These are phyloP conservation scores for Arthrinium phaeospermum DNA, from an alignment of 2,329 filamentous ascomycete genomes.

Conservation along the genomic window DNA sequence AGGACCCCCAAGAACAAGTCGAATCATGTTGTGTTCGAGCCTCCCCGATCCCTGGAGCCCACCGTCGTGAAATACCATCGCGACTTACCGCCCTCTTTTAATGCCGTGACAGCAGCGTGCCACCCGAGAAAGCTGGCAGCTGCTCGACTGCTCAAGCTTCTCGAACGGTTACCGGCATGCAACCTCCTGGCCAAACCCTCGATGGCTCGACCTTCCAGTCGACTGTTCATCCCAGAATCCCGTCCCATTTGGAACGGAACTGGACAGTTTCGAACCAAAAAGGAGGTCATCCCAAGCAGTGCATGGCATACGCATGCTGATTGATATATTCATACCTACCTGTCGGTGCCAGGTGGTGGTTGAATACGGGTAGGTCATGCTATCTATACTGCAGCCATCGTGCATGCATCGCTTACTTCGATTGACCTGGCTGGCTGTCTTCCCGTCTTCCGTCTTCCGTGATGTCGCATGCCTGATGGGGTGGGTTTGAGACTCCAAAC, in stretches of 20 bases:
- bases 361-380: too few species aligned
- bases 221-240: neutral
- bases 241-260: neutral
- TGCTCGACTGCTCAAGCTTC: neutral
- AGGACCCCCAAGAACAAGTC: neutral
- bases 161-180: conserved; percentile 6
- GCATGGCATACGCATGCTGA: neutral
- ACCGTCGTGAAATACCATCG: conserved; percentile 4
- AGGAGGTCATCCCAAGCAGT: neutral
- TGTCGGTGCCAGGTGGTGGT: neutral
- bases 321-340: neutral
- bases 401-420: neutral
- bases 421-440: neutral
- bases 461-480: neutral
- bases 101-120: conserved; percentile 1
- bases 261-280: neutral
- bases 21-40: conserved; percentile 13
- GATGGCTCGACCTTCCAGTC: neutral
- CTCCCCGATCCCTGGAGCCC: conserved; percentile 10
- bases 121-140: neutral
- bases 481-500: neutral
- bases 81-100: neutral
- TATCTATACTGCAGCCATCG: neutral
- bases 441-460: neutral
- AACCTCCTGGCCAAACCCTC: neutral